These are phyloP conservation scores for Leonotis leonurus DNA, from an alignment of 257 asterid species.

Conservation along the genomic window DNA sequence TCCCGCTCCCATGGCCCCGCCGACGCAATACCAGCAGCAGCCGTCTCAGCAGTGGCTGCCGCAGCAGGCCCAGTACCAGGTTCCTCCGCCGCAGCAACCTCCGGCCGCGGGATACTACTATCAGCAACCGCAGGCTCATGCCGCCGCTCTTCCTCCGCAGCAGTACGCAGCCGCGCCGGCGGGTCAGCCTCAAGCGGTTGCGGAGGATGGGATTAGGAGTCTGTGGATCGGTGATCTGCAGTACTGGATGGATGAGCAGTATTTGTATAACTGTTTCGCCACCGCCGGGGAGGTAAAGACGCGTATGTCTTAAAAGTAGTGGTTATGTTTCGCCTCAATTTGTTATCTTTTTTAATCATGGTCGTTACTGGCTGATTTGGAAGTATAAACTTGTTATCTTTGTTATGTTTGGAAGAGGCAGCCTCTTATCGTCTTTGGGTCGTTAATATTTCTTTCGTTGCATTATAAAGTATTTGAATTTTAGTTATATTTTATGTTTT, in stretches of 20 bases:
- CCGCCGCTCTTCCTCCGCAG: slow-evolving; percentile 34
- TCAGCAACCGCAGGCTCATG: slow-evolving; percentile 43
- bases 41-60: slow-evolving; percentile 57
- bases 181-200: slow-evolving; percentile 33
- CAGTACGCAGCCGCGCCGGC: slow-evolving; percentile 31
- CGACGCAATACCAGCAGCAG: slow-evolving; percentile 47
- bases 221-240: slow-evolving; percentile 98
- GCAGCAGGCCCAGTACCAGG: slow-evolving; percentile 50
- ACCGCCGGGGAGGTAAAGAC: slow-evolving; percentile 60
- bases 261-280: slow-evolving; percentile 46
- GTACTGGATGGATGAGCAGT: slow-evolving; percentile 88
- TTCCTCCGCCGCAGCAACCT: slow-evolving; percentile 55
- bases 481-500: neutral
- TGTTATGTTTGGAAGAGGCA: neutral
- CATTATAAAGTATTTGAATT: neutral
- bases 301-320: neutral
- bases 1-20: slow-evolving; percentile 55
- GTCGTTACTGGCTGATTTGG: neutral
- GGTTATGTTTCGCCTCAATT: neutral
- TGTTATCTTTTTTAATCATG: neutral
- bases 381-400: neutral
- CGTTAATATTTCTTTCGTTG: neutral
- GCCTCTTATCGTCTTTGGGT: neutral
- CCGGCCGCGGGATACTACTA: slow-evolving; percentile 53
- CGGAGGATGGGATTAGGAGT: slow-evolving; percentile 69